Percentiles rank a stretch among this genome's conserved stretches.
Evolutionary conservation across 2,329 filamentous ascomycete genomes (phyloP).

Genomic region (Calonectria pseudoturangicola): DNA sequence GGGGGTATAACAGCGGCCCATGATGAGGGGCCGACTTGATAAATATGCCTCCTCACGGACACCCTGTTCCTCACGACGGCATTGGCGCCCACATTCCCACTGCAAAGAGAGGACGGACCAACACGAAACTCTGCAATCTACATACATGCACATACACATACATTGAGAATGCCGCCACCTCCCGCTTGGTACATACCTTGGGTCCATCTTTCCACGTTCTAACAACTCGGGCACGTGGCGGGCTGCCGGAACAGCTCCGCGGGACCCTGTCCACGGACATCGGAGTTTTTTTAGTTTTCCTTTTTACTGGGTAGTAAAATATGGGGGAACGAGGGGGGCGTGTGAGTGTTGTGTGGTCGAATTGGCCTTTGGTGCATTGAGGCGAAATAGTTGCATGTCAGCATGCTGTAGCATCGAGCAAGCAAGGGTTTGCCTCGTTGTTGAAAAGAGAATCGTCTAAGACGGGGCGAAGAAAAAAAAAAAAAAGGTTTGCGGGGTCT

Average conservation of each 20-base stretch:
- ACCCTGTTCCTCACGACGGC: constrained; percentile 22
- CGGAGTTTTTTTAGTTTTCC: not conserved
- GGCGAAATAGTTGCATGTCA: constrained; percentile 17
- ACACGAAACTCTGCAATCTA: constrained; percentile 19
- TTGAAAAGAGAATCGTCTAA: not conserved
- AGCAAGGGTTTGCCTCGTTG: not conserved
- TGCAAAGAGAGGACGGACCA: constrained; percentile 1
- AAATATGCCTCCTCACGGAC: constrained; percentile 17
- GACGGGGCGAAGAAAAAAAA: not conserved
- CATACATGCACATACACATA: not conserved
- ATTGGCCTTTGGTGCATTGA: not conserved
- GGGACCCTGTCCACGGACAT: not conserved
- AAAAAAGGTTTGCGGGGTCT: not conserved
- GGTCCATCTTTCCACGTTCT: constrained; percentile 18
- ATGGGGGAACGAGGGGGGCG: constrained; percentile 19
- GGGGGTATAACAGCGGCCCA: not conserved
- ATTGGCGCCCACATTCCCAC: constrained; percentile 36
- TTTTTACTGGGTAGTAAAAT: not conserved
- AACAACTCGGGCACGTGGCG: constrained; percentile 29
- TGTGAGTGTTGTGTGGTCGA: not conserved
- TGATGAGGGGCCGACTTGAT: not conserved
- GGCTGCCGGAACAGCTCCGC: constrained; percentile 35
- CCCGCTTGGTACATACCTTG: not conserved
- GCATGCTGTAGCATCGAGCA: not conserved
- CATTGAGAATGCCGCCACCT: constrained; percentile 6